These are phyloP conservation scores for Schizopora paradoxa DNA, from an alignment of 1,284 basidiomycete genomes.

Conservation along the genomic window DNA sequence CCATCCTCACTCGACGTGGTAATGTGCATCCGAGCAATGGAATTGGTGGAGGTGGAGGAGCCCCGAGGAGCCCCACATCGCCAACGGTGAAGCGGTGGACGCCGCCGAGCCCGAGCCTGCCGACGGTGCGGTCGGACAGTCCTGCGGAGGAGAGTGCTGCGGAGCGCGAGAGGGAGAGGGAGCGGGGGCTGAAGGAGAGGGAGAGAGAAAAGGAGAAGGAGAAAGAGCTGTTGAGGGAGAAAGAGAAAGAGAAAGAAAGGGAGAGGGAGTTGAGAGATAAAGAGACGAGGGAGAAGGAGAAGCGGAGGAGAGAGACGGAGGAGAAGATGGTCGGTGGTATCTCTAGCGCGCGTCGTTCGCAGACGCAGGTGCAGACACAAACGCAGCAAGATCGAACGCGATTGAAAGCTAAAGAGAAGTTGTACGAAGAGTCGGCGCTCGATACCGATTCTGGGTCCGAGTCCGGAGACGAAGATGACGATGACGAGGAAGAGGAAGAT, in stretches of 20 bases:
- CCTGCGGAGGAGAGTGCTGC: constrained; percentile 27
- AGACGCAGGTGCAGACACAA: not conserved
- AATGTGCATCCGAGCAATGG: no score
- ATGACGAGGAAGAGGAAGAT: constrained; percentile 2
- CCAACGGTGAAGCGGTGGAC: constrained; percentile 43
- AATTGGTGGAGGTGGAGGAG: not conserved
- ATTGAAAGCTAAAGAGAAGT: not conserved
- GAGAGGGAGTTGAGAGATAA: not conserved
- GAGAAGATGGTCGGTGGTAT: no score
- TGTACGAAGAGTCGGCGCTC: constrained; percentile 9
- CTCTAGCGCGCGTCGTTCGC: no score
- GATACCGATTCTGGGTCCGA: constrained; percentile 5
- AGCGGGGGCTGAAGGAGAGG: not conserved
- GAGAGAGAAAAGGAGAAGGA: no score
- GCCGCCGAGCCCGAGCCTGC: constrained; percentile 45
- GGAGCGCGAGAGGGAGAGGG: constrained; percentile 23
- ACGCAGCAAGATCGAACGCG: not conserved
- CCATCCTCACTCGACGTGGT: constrained; percentile 17
- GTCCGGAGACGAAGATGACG: not conserved
- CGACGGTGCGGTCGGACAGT: constrained; percentile 50
- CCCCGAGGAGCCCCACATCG: constrained; percentile 23
- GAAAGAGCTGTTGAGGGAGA: no score
- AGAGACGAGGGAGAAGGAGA: constrained; percentile 5
- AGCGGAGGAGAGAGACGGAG: no score
- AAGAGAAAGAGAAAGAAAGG: not conserved